A percentile compares a stretch with the other conserved stretches of the same genome.
Conservation (phyloP, 345 rosid species). For the Populus alba region DNA sequence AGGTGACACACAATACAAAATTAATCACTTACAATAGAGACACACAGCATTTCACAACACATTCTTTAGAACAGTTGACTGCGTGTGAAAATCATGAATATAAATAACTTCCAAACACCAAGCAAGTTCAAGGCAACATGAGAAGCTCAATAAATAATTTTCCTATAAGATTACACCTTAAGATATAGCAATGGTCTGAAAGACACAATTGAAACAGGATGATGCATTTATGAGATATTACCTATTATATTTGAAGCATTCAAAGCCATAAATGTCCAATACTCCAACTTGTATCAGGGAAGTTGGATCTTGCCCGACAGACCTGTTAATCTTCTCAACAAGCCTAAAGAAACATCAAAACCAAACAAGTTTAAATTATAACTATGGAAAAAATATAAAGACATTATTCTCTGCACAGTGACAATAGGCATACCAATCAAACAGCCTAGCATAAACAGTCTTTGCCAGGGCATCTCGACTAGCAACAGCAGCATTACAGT, state of each 20-base stretch:
- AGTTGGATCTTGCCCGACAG: constrained; percentile 86
- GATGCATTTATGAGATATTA: constrained; percentile 16
- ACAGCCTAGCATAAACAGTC: constrained; percentile 86
- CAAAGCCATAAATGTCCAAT: constrained; percentile 97
- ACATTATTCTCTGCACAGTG: constrained; percentile 5
- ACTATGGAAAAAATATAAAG: neutral
- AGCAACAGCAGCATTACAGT: constrained; percentile 86
- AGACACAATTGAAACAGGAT: neutral
- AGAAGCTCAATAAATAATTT: constrained; percentile 9
- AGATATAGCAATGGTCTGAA: neutral
- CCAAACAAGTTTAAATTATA: constrained; percentile 13
- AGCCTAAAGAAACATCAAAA: constrained; percentile 52
- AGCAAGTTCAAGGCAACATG: neutral
- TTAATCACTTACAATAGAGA: too few relatives aligned
- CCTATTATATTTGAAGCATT: constrained; percentile 91
- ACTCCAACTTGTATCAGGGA: constrained; percentile 83
- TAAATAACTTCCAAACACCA: neutral
- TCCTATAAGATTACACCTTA: neutral
- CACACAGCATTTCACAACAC: neutral
- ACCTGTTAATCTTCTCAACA: constrained; percentile 84
- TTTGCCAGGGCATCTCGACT: constrained; percentile 96
- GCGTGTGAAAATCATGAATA: neutral
- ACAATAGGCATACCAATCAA: constrained; percentile 74
- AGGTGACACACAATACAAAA: neutral
- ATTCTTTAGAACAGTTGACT: neutral